phyloP scores from a whole-genome alignment of 1,139 yeast genomes.

The Saccharomycopsis hybrid region DNA sequence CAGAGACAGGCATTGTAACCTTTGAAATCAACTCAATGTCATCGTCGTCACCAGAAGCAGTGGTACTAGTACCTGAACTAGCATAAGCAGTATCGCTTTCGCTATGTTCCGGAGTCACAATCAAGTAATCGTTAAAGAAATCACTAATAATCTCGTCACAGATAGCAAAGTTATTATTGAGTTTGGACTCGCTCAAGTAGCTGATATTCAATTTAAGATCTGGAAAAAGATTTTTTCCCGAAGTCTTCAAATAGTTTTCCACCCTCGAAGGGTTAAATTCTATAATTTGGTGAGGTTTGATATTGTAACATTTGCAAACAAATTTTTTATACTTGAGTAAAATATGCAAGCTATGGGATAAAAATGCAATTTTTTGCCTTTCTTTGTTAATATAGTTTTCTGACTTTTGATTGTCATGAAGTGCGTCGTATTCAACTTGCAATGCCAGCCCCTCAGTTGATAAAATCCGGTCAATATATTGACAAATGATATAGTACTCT shows the following conservation, averaged over 20 bases:
- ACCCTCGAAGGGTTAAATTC: constrained; percentile 12
- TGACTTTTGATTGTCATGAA: not conserved
- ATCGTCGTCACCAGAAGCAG: not conserved
- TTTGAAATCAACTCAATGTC: not conserved
- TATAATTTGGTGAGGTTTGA: constrained; percentile 3
- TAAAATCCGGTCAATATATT: constrained; percentile 22
- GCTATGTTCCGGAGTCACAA: too few relatives aligned
- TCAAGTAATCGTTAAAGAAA: too few relatives aligned
- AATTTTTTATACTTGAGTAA: constrained; percentile 10
- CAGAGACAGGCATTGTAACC: not conserved
- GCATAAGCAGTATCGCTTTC: too few relatives aligned
- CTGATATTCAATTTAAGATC: not conserved
- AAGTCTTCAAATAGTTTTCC: constrained; percentile 7
- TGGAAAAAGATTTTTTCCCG: not conserved
- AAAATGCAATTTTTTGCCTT: constrained; percentile 2
- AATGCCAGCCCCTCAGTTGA: constrained; percentile 6
- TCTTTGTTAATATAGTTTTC: too few relatives aligned
- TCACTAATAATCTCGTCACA: too few relatives aligned
- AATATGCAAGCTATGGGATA: constrained; percentile 7
- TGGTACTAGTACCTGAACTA: too few relatives aligned
- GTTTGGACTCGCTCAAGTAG: too few relatives aligned
- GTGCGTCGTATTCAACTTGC: constrained; percentile 8
- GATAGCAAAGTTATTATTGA: too few relatives aligned
- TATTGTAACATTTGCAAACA: constrained; percentile 5
- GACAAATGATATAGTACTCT: constrained; percentile 31